Percentiles rank a stretch among this genome's conserved stretches.
Conservation (phyloP, 1,139 yeast genomes). For the Pichia sp. region DNA sequence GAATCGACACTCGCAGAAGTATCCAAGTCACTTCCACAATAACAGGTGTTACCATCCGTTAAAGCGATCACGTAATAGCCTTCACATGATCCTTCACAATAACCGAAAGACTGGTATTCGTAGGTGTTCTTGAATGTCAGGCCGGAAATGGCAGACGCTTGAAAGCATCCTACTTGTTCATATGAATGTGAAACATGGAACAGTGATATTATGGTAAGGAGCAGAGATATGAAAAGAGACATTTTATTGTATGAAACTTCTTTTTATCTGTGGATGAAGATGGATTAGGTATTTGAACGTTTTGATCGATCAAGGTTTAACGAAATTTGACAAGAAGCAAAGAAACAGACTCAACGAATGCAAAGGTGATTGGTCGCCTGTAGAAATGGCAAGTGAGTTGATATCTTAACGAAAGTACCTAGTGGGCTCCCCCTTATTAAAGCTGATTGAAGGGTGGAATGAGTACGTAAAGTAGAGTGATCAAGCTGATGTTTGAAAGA, state of each 20-base stretch:
- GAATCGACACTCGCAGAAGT: slow-evolving; percentile 25
- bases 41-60: slow-evolving; percentile 46
- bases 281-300: too few relatives aligned
- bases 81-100: slow-evolving; percentile 40
- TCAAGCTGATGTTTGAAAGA: too few relatives aligned
- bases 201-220: background rate
- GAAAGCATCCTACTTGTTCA: slow-evolving; percentile 19
- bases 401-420: too few relatives aligned
- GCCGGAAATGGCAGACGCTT: slow-evolving; percentile 14
- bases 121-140: slow-evolving; percentile 21
- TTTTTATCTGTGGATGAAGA: too few relatives aligned
- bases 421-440: too few relatives aligned
- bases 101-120: slow-evolving; percentile 42
- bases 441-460: too few relatives aligned
- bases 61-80: slow-evolving; percentile 46
- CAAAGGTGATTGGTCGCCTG: too few relatives aligned
- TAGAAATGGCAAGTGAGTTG: too few relatives aligned
- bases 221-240: background rate
- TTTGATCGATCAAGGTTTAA: too few relatives aligned
- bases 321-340: too few relatives aligned
- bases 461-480: too few relatives aligned
- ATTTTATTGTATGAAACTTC: background rate
- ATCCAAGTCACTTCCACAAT: slow-evolving; percentile 48
- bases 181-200: background rate
- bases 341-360: too few relatives aligned